Evolutionary conservation across 805 yeast genomes (phyloP).

Genomic region (Zygoascus biomembranicola): DNA sequence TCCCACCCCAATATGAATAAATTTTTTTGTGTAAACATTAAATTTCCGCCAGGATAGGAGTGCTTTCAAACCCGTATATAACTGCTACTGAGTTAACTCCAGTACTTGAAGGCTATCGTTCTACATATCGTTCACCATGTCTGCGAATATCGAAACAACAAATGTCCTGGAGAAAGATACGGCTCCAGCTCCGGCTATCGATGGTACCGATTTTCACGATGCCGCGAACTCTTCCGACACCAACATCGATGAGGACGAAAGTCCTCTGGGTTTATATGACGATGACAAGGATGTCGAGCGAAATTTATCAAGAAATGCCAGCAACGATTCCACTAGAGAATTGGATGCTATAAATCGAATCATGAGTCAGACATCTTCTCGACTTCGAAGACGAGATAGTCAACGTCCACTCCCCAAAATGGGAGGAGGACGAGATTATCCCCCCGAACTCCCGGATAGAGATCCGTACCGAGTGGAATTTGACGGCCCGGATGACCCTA

Average conservation of each 20-base stretch:
- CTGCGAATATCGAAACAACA: no score
- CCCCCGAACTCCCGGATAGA: conserved; percentile 14
- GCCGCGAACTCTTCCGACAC: not conserved
- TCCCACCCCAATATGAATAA: no score
- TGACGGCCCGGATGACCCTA: conserved; percentile 74
- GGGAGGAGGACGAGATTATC: conserved; percentile 19
- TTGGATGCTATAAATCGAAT: conserved; percentile 15
- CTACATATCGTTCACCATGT: no score
- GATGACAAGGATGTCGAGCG: not conserved
- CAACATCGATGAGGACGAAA: not conserved
- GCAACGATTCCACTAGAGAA: conserved; percentile 6
- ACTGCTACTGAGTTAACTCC: no score
- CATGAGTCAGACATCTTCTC: conserved; percentile 10
- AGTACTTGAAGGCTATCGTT: no score
- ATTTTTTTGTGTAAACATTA: no score
- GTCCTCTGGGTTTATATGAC: not conserved
- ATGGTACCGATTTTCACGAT: not conserved
- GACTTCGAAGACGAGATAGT: conserved; percentile 7
- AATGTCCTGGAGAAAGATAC: no score
- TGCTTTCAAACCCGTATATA: no score
- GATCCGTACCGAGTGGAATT: conserved; percentile 53
- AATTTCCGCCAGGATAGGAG: no score
- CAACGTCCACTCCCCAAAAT: conserved; percentile 27
- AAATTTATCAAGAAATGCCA: not conserved
- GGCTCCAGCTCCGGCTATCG: no score